Evolutionary conservation across 2,329 filamentous ascomycete species (phyloP).

Genomic region (Aquanectria penicillioides): DNA sequence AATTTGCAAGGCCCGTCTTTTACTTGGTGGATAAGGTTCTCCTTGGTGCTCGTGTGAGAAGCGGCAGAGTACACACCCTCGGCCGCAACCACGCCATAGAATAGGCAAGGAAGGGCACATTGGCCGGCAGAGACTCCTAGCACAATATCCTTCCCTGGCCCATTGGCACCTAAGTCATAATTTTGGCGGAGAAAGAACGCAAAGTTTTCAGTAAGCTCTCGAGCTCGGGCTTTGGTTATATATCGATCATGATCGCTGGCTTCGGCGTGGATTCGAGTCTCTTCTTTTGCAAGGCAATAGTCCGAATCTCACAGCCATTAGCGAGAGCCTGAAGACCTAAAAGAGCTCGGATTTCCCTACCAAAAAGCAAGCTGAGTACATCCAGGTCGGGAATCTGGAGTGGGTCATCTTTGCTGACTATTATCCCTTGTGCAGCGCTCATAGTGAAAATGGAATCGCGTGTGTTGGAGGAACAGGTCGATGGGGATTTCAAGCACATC

Average conservation of each 20-base stretch:
- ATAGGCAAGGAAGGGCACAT: conserved; percentile 61
- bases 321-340: background rate
- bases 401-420: background rate
- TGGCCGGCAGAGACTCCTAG: conserved; percentile 66
- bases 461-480: too few relatives aligned
- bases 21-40: conserved; percentile 60
- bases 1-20: conserved; percentile 50
- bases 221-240: background rate
- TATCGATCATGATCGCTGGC: background rate
- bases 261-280: background rate
- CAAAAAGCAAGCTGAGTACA: background rate
- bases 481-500: background rate
- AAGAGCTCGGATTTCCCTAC: background rate
- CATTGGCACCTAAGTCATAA: conserved; percentile 56
- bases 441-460: background rate
- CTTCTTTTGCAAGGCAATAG: background rate
- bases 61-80: conserved; percentile 68
- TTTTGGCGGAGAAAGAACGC: background rate
- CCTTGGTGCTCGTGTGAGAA: conserved; percentile 57
- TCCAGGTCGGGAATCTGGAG: background rate
- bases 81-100: conserved; percentile 66
- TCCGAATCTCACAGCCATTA: background rate
- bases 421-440: background rate
- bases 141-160: conserved; percentile 62
- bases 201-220: background rate